These are phyloP conservation scores for Hydrangea macrophylla DNA, from an alignment of 148 eudicot species.

Conservation along the genomic window DNA sequence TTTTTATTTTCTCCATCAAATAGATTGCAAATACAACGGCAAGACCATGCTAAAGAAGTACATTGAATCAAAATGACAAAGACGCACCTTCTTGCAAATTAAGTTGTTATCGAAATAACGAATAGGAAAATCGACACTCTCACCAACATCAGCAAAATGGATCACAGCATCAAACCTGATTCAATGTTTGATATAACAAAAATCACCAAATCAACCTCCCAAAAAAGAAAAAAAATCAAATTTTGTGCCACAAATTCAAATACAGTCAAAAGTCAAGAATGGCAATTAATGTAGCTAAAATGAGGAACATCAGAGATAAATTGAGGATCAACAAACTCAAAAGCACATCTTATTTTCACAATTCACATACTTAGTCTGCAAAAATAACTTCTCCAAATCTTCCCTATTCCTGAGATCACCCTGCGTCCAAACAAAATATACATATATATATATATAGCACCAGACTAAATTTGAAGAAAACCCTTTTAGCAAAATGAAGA, in stretches of 20 bases:
- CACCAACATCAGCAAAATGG: conserved; percentile 95
- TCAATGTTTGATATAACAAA: not conserved
- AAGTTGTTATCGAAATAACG: conserved; percentile 82
- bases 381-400: conserved; percentile 77
- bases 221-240: too few species aligned
- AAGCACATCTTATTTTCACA: not conserved
- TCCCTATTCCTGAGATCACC: conserved; percentile 76
- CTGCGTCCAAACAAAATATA: conserved; percentile 35
- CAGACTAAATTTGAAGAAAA: too few species aligned
- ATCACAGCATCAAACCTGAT: conserved; percentile 83
- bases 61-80: not conserved
- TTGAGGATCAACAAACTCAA: not conserved
- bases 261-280: not conserved
- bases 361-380: conserved; percentile 43
- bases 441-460: conserved; percentile 2
- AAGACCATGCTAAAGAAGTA: not conserved
- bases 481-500: too few species aligned
- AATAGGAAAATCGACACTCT: conserved; percentile 68
- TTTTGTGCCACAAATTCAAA: not conserved
- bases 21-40: not conserved
- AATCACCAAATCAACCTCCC: not conserved
- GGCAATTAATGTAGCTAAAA: too few species aligned
- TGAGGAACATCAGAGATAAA: too few species aligned
- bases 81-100: conserved; percentile 77
- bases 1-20: not conserved